Conservation (phyloP, 106 monocot species). For the Dendrobium huoshanense region DNA sequence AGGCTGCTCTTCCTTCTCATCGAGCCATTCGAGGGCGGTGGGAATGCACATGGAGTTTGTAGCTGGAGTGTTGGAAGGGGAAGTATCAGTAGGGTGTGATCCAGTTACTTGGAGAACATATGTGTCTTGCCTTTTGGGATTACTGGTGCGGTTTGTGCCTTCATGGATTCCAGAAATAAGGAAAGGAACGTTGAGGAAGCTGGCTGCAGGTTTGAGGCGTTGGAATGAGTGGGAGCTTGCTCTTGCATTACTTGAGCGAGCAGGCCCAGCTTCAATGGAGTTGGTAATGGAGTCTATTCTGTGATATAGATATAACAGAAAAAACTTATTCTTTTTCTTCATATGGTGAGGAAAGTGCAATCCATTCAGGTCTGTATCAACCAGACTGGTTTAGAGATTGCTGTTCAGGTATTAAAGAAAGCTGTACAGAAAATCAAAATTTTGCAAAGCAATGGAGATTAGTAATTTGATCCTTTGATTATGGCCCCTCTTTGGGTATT, state of each 20-base stretch:
- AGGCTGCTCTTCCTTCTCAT: constrained; percentile 1
- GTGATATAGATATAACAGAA: not conserved
- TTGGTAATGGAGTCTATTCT: constrained; percentile 44
- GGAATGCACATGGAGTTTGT: constrained; percentile 64
- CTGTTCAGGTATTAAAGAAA: too few relatives aligned
- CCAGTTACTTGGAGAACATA: constrained; percentile 67
- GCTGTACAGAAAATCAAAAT: too few relatives aligned
- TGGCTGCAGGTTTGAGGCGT: constrained; percentile 49
- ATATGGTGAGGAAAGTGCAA: too few relatives aligned
- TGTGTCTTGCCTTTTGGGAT: constrained; percentile 51
- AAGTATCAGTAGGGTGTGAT: constrained; percentile 59
- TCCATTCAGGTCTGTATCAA: too few relatives aligned
- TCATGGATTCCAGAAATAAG: constrained; percentile 58
- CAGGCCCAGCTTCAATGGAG: constrained; percentile 40
- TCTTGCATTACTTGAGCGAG: constrained; percentile 54
- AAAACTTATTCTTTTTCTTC: too few relatives aligned
- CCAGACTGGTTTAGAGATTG: too few relatives aligned
- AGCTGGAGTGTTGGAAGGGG: constrained; percentile 46
- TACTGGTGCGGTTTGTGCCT: constrained; percentile 60
- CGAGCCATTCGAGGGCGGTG: constrained; percentile 28
- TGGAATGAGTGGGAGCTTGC: constrained; percentile 82
- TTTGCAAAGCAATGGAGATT: too few relatives aligned
- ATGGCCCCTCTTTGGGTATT: too few relatives aligned
- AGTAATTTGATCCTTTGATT: too few relatives aligned
- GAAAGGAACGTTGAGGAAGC: constrained; percentile 44